Conservation (phyloP, 2,329 filamentous ascomycete genomes). For the Berkeleyomyces rouxiae region DNA sequence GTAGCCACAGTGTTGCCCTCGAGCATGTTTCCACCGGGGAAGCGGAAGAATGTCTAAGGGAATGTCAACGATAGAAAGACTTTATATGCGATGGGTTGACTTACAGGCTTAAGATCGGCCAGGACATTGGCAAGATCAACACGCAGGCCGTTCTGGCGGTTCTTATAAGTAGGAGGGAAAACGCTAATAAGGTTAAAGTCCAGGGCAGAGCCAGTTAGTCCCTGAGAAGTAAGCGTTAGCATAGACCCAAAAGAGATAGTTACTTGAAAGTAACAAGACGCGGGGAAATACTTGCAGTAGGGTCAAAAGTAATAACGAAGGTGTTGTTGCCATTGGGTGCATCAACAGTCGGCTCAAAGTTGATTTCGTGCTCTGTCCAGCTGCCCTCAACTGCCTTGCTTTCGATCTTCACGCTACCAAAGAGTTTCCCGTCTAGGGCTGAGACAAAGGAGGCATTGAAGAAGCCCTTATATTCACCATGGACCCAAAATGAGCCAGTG, state of each 20-base stretch:
- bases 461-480: constrained; percentile 29
- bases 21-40: constrained; percentile 50
- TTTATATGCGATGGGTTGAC: constrained; percentile 8
- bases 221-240: constrained; percentile 17
- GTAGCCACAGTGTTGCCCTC: constrained; percentile 28
- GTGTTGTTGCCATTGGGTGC: constrained; percentile 39
- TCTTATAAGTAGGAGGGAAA: constrained; percentile 44
- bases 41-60: constrained; percentile 37
- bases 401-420: constrained; percentile 30
- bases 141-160: constrained; percentile 39
- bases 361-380: constrained; percentile 36
- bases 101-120: constrained; percentile 32
- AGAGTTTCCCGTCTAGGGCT: constrained; percentile 27
- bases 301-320: constrained; percentile 37
- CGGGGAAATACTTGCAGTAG: constrained; percentile 17
- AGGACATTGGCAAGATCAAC: constrained; percentile 37
- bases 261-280: not conserved
- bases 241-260: not conserved
- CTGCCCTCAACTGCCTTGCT: constrained; percentile 25
- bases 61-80: not conserved
- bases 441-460: constrained; percentile 33
- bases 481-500: constrained; percentile 36
- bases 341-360: constrained; percentile 26
- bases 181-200: constrained; percentile 43
- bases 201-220: constrained; percentile 25